Conservation (phyloP, 2,329 filamentous ascomycete genomes). For the Penicillium polonicum region DNA sequence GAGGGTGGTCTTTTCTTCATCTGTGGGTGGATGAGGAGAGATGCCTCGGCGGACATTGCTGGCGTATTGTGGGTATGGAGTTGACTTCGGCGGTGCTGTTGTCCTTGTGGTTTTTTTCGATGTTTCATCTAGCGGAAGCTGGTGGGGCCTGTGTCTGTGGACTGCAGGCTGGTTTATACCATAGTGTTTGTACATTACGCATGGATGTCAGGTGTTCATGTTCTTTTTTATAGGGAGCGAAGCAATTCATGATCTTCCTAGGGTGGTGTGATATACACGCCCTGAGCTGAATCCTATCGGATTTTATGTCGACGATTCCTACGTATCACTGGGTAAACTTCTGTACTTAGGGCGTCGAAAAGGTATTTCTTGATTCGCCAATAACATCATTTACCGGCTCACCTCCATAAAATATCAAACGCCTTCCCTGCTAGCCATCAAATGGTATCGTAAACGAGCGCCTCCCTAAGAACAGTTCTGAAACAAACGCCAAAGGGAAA, state of each 20-base stretch:
- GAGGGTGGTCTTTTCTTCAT: neutral
- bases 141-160: neutral
- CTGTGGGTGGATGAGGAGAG: neutral
- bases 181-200: constrained; percentile 26
- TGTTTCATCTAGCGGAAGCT: neutral
- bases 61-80: constrained; percentile 16
- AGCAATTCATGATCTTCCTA: constrained; percentile 1
- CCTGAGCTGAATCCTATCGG: neutral
- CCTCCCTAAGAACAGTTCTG: constrained; percentile 9
- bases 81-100: constrained; percentile 3
- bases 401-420: constrained; percentile 16
- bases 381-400: neutral
- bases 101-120: neutral
- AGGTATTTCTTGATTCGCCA: constrained; percentile 2
- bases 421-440: constrained; percentile 22
- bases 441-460: constrained; percentile 35
- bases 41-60: neutral
- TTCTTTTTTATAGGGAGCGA: constrained; percentile 9
- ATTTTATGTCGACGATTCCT: neutral
- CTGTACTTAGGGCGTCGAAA: neutral
- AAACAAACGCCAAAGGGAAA: neutral
- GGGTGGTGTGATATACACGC: neutral
- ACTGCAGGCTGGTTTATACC: constrained; percentile 15
- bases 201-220: constrained; percentile 20
- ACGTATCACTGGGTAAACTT: neutral